Evolutionary conservation across 805 yeast species (phyloP).

Genomic region (Hanseniaspora nectarophila): DNA sequence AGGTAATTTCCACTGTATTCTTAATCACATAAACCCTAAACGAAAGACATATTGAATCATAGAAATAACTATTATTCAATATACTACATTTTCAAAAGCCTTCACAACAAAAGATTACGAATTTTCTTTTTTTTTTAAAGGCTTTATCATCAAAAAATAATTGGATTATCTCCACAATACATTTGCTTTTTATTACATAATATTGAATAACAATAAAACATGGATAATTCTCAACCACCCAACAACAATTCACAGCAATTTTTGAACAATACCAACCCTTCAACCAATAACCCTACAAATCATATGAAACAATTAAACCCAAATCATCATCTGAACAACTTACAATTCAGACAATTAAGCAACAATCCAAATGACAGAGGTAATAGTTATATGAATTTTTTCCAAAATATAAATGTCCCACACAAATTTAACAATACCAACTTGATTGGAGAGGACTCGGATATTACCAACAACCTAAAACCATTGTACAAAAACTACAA

Average conservation of each 20-base stretch:
- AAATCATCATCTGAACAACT: background rate
- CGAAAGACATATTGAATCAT: no score
- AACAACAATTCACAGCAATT: background rate
- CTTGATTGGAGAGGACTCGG: constrained; percentile 6
- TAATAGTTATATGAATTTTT: background rate
- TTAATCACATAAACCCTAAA: no score
- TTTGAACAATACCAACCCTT: background rate
- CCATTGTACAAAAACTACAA: constrained; percentile 36
- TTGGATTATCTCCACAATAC: no score
- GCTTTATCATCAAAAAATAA: no score
- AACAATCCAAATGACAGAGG: constrained; percentile 4
- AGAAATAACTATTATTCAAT: no score
- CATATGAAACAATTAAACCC: background rate
- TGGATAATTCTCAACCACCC: background rate
- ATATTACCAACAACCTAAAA: constrained; percentile 21
- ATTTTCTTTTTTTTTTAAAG: no score
- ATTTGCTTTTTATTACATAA: no score
- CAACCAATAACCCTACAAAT: background rate
- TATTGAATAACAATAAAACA: no score
- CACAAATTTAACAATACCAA: background rate
- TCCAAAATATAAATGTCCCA: background rate
- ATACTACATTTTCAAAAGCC: no score
- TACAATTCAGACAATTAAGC: constrained; percentile 4
- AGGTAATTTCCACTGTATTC: no score
- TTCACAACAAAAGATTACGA: no score